Percentiles rank a stretch among this genome's conserved stretches.
These are phyloP conservation scores for Medicago lupulina DNA, from an alignment of 306 rosid species.

Conservation along the genomic window DNA sequence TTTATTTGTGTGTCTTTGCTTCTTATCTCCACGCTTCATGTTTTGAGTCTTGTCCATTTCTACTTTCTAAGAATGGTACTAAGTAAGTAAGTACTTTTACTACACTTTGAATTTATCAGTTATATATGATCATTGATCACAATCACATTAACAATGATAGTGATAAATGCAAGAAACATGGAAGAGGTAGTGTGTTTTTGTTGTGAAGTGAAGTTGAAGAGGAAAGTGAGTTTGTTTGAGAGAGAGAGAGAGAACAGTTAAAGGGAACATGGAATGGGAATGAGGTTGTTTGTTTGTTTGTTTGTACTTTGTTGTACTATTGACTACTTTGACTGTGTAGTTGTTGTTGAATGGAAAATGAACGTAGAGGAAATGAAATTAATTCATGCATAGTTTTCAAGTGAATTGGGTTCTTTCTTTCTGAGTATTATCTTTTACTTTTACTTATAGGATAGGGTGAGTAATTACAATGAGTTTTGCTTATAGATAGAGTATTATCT, in stretches of 20 bases:
- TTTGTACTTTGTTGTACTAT: not conserved
- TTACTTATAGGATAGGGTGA: too few species aligned
- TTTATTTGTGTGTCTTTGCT: slow-evolving; percentile 50
- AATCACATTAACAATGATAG: not conserved
- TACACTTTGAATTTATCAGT: not conserved
- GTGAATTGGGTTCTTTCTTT: not conserved
- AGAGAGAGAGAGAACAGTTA: slow-evolving; percentile 6
- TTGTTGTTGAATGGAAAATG: not conserved
- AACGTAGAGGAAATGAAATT: not conserved
- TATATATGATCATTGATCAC: too few species aligned
- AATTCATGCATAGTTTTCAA: not conserved
- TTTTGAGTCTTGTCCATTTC: slow-evolving; percentile 49
- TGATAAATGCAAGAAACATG: not conserved
- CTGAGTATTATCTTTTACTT: too few species aligned
- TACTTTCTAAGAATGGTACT: slow-evolving; percentile 44
- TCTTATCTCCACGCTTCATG: slow-evolving; percentile 64
- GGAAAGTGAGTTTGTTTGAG: slow-evolving; percentile 14
- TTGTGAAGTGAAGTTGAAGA: not conserved
- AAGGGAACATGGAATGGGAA: slow-evolving; percentile 5
- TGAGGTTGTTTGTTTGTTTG: slow-evolving; percentile 17
- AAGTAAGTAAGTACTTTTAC: not conserved
- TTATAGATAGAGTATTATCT: too few species aligned
- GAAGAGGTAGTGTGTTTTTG: not conserved
- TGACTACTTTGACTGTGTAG: not conserved
- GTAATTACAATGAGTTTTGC: too few species aligned